phyloP scores from a whole-genome alignment of 1,284 basidiomycete genomes.

The Sporisorium sorghi region DNA sequence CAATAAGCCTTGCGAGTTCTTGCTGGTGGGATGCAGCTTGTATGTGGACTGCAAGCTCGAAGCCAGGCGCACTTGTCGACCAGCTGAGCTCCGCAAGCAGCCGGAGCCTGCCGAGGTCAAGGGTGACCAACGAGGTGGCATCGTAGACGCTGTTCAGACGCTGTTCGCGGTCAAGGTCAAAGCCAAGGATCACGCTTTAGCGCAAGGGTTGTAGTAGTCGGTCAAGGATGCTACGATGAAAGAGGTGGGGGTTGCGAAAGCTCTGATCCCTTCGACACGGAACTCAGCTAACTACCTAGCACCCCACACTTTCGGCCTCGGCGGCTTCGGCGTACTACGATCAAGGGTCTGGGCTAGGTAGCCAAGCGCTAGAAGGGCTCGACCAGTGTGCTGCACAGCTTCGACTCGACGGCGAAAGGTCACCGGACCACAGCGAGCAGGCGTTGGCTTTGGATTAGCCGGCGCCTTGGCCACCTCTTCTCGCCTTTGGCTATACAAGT shows the following conservation, averaged over 20 bases:
- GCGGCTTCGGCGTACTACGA: background rate
- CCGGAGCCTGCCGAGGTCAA: background rate
- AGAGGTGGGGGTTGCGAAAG: background rate
- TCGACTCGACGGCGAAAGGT: background rate
- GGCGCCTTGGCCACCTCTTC: conserved; percentile 28
- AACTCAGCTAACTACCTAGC: background rate
- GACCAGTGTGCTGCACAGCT: background rate
- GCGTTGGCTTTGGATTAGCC: conserved; percentile 17
- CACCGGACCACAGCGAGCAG: background rate
- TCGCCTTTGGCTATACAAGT: background rate
- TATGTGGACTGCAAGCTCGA: conserved; percentile 17
- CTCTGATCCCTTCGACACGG: background rate
- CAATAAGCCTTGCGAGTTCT: conserved; percentile 16
- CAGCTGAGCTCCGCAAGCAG: background rate
- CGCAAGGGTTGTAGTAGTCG: background rate
- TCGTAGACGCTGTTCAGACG: background rate
- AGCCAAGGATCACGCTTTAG: too few species aligned
- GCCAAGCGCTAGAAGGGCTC: too few species aligned
- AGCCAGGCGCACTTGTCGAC: conserved; percentile 10
- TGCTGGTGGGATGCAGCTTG: conserved; percentile 34
- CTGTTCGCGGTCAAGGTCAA: too few species aligned
- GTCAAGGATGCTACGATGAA: background rate
- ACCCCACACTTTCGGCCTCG: background rate
- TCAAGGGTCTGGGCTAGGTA: conserved; percentile 5
- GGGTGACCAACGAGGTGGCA: conserved; percentile 14